phyloP scores from a whole-genome alignment of 805 yeast genomes.

The Kodamaea hsintzibuensis region DNA sequence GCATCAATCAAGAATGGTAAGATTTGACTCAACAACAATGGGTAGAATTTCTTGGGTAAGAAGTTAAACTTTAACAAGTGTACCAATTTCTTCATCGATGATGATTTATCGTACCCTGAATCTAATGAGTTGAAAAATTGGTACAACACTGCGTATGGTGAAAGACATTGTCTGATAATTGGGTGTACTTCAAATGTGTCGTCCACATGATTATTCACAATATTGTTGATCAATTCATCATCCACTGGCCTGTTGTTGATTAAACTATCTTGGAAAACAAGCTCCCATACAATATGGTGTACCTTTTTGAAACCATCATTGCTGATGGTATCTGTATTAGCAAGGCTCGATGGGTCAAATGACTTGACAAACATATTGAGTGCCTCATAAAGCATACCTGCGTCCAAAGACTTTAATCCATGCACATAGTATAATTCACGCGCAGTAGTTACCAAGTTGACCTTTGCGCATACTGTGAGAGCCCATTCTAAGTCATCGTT shows the following conservation, averaged over 20 bases:
- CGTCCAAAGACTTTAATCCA: slow-evolving; percentile 50
- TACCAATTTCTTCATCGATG: slow-evolving; percentile 41
- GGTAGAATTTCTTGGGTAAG: slow-evolving; percentile 49
- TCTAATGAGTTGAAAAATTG: slow-evolving; percentile 44
- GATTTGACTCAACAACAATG: slow-evolving; percentile 51
- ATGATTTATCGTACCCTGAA: slow-evolving; percentile 12
- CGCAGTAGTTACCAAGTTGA: slow-evolving; percentile 60
- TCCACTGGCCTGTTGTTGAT: slow-evolving; percentile 52
- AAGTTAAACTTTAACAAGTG: slow-evolving; percentile 46
- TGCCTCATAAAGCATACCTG: slow-evolving; percentile 62
- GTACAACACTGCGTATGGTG: slow-evolving; percentile 69
- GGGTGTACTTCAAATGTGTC: slow-evolving; percentile 46
- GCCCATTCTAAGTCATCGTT: slow-evolving; percentile 84
- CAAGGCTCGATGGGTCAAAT: slow-evolving; percentile 42
- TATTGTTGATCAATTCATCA: slow-evolving; percentile 56
- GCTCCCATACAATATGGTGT: slow-evolving; percentile 56
- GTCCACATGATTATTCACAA: slow-evolving; percentile 40
- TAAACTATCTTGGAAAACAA: slow-evolving; percentile 60
- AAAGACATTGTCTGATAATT: slow-evolving; percentile 61
- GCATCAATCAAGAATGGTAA: slow-evolving; percentile 37
- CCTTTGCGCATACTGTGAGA: slow-evolving; percentile 67
- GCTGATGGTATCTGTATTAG: slow-evolving; percentile 15
- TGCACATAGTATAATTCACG: slow-evolving; percentile 51
- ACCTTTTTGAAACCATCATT: slow-evolving; percentile 43
- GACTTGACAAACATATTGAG: slow-evolving; percentile 64